Base-by-base conservation (phyloP, 768 basidiomycete species). In the Phanerochaete sordida region DNA sequence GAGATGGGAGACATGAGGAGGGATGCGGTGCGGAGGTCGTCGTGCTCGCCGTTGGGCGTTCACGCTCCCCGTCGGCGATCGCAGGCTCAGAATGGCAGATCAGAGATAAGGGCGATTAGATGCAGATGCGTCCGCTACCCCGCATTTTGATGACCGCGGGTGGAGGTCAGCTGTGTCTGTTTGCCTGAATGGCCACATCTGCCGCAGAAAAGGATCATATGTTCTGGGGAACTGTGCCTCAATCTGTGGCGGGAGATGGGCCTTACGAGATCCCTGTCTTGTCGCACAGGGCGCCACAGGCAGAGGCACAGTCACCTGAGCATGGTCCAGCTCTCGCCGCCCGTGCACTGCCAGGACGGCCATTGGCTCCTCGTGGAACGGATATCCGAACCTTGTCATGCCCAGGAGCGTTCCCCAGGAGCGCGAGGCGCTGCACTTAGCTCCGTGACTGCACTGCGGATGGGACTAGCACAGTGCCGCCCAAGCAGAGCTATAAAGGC, bases 21-120 rank as follows among this genome's bases (percentile, higher is more conserved):
- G 5, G 53, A 19, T 28, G 53, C 53, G 21, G 35, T 54, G 39
- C 39, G 53, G 53, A 54, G 31, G 53, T 39, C 53, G 53, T 54
- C 26, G 53, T 21, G 33, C 35, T 52, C 51, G 21, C 31, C 51
- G 28, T 30, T 30, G 49, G 51, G 51, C 51, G 51, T 52, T 52
- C 51, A 16, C 26, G 21, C 30, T 49, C 30, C 13, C 30, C 33
- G 28, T 35, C 51, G 33, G 26, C 30, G 49, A 30, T 27, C 13
- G 39, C 21, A 26, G 24, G 23, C 9, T 48, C 47, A 5, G 16
- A 13, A 43, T 16, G 53, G 53, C 8, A 54, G 19, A 2, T 54
- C 12, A 19, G 37, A 39, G 53, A 54, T 54, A 54, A 54, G 21
- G 16, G 6, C 23, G 53, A 53, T 53, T 53, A 37, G 30, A 19